phyloP scores from a whole-genome alignment of 78 protist species.

The Emiliania huxleyi region DNA sequence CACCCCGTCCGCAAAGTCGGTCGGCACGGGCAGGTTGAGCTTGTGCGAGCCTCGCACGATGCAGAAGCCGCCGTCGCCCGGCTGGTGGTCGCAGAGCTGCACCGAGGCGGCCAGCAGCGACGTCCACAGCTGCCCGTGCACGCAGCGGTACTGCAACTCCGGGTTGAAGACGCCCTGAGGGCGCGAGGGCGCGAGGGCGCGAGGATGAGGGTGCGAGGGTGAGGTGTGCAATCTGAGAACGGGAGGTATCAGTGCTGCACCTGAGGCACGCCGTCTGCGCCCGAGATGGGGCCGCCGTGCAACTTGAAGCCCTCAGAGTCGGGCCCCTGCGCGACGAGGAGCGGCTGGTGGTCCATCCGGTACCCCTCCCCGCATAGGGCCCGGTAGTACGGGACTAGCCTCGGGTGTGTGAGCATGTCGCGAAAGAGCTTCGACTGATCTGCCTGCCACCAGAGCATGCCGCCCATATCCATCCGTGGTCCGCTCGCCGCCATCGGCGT shows the following conservation, averaged over 20 bases:
- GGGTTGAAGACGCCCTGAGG: not conserved
- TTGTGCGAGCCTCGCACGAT: slow-evolving; percentile 24
- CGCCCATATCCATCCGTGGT: slow-evolving; percentile 28
- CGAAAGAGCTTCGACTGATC: slow-evolving; percentile 15
- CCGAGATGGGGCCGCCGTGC: slow-evolving; percentile 15
- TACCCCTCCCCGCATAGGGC: slow-evolving; percentile 10
- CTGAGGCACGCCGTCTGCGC: slow-evolving; percentile 23
- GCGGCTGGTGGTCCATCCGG: slow-evolving; percentile 31
- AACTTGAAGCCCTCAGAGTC: slow-evolving; percentile 18
- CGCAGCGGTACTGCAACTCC: slow-evolving; percentile 21
- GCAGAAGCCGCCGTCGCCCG: slow-evolving; percentile 16
- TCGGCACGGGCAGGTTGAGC: slow-evolving; percentile 2
- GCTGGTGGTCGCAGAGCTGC: not conserved
- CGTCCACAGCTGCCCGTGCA: not conserved
- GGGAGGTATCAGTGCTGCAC: no score
- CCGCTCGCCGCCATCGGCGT: not conserved
- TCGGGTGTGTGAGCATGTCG: slow-evolving; percentile 11
- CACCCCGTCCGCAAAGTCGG: not conserved
- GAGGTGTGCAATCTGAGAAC: no score
- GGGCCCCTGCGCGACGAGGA: not conserved
- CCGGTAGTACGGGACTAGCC: slow-evolving; percentile 14
- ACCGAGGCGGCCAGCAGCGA: slow-evolving; percentile 1
- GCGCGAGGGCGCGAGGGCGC: no score
- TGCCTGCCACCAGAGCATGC: slow-evolving; percentile 14
- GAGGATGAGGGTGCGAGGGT: no score